These are phyloP conservation scores for Colletotrichum graminicola DNA, from an alignment of 2,329 filamentous ascomycete genomes.

Conservation along the genomic window DNA sequence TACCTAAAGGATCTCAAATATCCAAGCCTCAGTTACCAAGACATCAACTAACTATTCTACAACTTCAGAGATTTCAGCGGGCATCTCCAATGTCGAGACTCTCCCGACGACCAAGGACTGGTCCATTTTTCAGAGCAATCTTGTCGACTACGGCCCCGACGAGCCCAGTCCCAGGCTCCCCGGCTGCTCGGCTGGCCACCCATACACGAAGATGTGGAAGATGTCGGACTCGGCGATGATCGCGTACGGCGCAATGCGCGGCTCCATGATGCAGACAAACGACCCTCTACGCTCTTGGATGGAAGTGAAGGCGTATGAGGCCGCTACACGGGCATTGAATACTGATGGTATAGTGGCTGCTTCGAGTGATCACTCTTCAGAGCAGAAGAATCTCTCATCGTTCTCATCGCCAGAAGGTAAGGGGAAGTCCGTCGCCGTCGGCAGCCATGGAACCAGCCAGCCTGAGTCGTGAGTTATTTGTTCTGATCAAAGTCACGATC, in stretches of 20 bases:
- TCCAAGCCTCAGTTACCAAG: no score
- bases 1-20: neutral
- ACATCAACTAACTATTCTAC: neutral
- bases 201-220: slow-evolving; percentile 41
- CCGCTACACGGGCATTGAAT: neutral
- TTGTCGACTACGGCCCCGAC: slow-evolving; percentile 32
- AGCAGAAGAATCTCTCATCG: neutral
- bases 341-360: neutral
- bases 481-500: neutral
- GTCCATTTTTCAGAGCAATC: slow-evolving; percentile 36
- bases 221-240: slow-evolving; percentile 47
- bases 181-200: slow-evolving; percentile 38
- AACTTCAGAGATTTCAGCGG: neutral
- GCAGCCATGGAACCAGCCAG: neutral
- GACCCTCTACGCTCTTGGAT: slow-evolving; percentile 49
- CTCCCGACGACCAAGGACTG: slow-evolving; percentile 28
- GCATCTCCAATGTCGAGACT: neutral
- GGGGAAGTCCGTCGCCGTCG: neutral
- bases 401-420: neutral
- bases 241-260: slow-evolving; percentile 52
- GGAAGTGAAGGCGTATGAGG: slow-evolving; percentile 36
- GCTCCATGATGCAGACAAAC: slow-evolving; percentile 43
- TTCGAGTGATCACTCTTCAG: neutral
- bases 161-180: slow-evolving; percentile 31
- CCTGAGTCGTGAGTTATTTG: neutral